phyloP scores from a whole-genome alignment of 1,139 yeast genomes.

The Hyphopichia khmerensis region DNA sequence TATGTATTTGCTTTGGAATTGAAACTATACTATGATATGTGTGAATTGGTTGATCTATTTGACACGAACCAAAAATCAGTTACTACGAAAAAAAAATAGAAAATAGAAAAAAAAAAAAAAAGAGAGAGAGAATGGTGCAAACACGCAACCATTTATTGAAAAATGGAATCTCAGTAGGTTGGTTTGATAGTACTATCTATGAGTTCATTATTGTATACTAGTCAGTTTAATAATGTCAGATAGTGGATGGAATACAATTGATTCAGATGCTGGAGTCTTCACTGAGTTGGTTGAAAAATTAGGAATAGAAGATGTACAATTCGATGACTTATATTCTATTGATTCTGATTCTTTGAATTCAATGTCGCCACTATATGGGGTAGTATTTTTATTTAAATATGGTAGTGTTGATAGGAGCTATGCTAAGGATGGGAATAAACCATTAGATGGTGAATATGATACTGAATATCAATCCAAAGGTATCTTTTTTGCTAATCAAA shows the following conservation, averaged over 20 bases:
- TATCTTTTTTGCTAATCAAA: constrained; percentile 64
- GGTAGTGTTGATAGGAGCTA: constrained; percentile 36
- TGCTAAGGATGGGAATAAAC: constrained; percentile 28
- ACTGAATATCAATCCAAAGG: constrained; percentile 31
- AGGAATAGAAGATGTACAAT: constrained; percentile 56
- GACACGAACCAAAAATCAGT: neutral
- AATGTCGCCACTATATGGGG: constrained; percentile 54
- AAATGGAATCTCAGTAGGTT: too few relatives aligned
- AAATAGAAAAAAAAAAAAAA: too few relatives aligned
- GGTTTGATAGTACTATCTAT: too few relatives aligned
- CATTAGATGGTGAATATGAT: constrained; percentile 49
- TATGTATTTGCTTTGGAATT: too few relatives aligned
- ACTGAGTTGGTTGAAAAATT: constrained; percentile 61
- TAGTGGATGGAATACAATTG: constrained; percentile 66
- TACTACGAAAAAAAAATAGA: neutral
- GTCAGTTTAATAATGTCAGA: constrained; percentile 9
- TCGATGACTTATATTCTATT: constrained; percentile 59
- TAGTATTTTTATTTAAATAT: constrained; percentile 64
- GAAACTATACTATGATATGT: neutral
- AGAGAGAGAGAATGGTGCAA: neutral
- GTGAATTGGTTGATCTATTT: neutral
- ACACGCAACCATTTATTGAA: neutral
- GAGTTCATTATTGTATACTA: too few relatives aligned
- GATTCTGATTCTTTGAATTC: constrained; percentile 46
- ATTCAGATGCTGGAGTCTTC: constrained; percentile 75